Percentiles rank a stretch among this genome's conserved stretches.
phyloP scores from a whole-genome alignment of 805 yeast species.

The Saturnispora besseyi region DNA sequence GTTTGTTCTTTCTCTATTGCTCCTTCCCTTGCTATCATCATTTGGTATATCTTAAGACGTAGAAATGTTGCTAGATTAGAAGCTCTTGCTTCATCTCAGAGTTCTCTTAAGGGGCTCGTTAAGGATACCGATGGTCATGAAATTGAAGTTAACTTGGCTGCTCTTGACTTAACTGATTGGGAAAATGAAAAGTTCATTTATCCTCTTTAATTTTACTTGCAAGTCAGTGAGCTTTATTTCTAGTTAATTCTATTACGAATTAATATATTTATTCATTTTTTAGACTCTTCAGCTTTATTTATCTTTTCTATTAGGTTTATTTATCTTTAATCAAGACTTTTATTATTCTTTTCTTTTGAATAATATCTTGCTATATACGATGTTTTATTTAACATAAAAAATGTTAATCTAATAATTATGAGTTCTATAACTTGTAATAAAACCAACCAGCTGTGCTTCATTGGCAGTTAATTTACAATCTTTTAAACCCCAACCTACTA shows the following conservation, averaged over 20 bases:
- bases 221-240: not conserved
- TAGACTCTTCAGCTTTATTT: not conserved
- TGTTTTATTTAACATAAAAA: too few species aligned
- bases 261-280: not conserved
- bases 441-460: slow-evolving; percentile 3
- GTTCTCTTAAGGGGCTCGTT: slow-evolving; percentile 18
- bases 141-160: slow-evolving; percentile 30
- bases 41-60: slow-evolving; percentile 33
- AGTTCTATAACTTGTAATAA: not conserved
- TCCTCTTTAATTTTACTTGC: slow-evolving; percentile 27
- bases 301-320: not conserved
- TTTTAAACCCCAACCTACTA: slow-evolving; percentile 3
- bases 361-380: too few species aligned
- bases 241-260: not conserved
- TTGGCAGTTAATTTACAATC: not conserved
- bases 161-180: slow-evolving; percentile 41
- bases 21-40: slow-evolving; percentile 33
- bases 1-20: slow-evolving; percentile 37
- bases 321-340: not conserved
- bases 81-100: slow-evolving; percentile 9
- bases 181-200: slow-evolving; percentile 41
- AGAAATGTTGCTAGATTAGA: slow-evolving; percentile 27
- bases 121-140: slow-evolving; percentile 25
- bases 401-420: not conserved
- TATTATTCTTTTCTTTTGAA: too few species aligned